These are phyloP conservation scores for Aspergillus japonicus DNA, from an alignment of 2,329 filamentous ascomycete genomes.

Conservation along the genomic window DNA sequence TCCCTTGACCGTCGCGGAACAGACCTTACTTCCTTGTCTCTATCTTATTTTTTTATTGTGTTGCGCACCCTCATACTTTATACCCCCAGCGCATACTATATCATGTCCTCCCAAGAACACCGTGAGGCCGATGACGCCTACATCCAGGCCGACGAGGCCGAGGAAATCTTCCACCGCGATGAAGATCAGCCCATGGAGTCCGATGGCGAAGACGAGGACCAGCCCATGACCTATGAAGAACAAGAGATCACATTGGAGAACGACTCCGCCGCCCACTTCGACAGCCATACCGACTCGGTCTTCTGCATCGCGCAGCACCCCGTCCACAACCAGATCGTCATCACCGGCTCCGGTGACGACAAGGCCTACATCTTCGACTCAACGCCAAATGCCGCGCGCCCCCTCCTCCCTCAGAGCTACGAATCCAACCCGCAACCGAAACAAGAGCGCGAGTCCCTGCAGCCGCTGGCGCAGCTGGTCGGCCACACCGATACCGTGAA, in stretches of 20 bases:
- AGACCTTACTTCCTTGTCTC: neutral
- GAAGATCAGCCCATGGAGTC: constrained; percentile 76
- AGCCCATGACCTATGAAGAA: constrained; percentile 48
- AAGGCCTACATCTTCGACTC: constrained; percentile 84
- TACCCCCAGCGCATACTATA: constrained; percentile 15
- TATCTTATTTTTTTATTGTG: neutral
- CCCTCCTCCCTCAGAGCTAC: constrained; percentile 74
- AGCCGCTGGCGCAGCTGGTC: constrained; percentile 71
- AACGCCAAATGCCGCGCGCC: constrained; percentile 57
- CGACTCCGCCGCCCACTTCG: constrained; percentile 91
- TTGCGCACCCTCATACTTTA: neutral
- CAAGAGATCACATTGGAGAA: constrained; percentile 80
- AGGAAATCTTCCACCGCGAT: constrained; percentile 70
- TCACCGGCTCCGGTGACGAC: constrained; percentile 84
- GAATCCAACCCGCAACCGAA: constrained; percentile 63
- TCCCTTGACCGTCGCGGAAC: neutral
- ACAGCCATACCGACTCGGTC: constrained; percentile 83
- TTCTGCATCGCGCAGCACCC: constrained; percentile 96
- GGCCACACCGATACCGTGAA: constrained; percentile 92
- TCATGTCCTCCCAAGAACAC: constrained; percentile 37
- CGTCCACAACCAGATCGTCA: constrained; percentile 70
- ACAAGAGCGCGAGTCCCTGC: constrained; percentile 60
- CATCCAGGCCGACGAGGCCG: constrained; percentile 73
- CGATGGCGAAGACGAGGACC: constrained; percentile 59
- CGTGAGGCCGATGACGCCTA: constrained; percentile 66